Evolutionary conservation across 805 yeast genomes (phyloP).

Genomic region (Debaryomyces tyrocola): DNA sequence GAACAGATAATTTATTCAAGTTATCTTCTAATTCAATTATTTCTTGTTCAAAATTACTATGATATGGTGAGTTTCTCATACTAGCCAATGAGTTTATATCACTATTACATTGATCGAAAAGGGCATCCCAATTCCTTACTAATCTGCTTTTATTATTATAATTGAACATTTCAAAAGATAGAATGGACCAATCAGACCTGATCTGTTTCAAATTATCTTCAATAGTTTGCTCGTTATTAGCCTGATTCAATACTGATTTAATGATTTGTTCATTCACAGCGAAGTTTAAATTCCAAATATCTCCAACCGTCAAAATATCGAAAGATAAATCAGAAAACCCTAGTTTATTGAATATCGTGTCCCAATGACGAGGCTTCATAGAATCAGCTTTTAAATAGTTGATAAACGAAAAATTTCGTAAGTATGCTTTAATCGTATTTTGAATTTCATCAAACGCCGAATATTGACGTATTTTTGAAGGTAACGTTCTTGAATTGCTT

Average conservation of each 20-base stretch:
- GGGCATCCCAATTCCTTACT: slow-evolving; percentile 64
- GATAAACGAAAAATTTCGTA: slow-evolving; percentile 40
- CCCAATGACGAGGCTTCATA: slow-evolving; percentile 71
- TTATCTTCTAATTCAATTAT: slow-evolving; percentile 54
- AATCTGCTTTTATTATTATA: slow-evolving; percentile 54
- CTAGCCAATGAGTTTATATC: slow-evolving; percentile 63
- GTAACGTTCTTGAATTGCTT: slow-evolving; percentile 48
- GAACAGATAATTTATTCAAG: slow-evolving; percentile 48
- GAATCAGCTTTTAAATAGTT: slow-evolving; percentile 54
- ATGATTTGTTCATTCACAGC: slow-evolving; percentile 44
- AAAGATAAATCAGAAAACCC: slow-evolving; percentile 18
- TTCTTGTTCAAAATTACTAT: slow-evolving; percentile 57
- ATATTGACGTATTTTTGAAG: slow-evolving; percentile 62
- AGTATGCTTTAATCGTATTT: slow-evolving; percentile 37
- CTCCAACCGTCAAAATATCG: slow-evolving; percentile 47
- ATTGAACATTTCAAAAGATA: slow-evolving; percentile 52
- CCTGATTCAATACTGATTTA: slow-evolving; percentile 53
- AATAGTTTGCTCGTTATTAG: slow-evolving; percentile 69
- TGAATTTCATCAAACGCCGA: slow-evolving; percentile 66
- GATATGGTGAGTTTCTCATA: slow-evolving; percentile 70
- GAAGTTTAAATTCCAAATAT: slow-evolving; percentile 61
- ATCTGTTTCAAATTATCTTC: slow-evolving; percentile 57
- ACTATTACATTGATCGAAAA: slow-evolving; percentile 59
- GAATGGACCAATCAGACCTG: slow-evolving; percentile 53
- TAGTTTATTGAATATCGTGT: slow-evolving; percentile 37